Conservation (phyloP, 495 filamentous ascomycete species). For the Lasiosphaeris hirsuta region DNA sequence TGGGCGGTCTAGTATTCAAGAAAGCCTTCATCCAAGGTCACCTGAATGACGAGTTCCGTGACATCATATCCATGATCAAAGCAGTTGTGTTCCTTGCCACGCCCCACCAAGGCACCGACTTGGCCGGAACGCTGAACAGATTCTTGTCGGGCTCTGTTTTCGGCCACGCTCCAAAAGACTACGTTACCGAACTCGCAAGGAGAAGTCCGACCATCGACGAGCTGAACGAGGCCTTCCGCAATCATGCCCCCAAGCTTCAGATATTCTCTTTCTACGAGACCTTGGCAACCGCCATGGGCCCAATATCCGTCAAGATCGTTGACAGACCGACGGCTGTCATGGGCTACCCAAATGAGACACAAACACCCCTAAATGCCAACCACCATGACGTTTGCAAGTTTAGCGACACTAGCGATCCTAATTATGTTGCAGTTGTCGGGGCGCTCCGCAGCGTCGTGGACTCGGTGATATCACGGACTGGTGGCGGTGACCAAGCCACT, state of each 20-base stretch:
- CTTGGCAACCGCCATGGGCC: constrained; percentile 23
- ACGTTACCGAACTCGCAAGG: constrained; percentile 35
- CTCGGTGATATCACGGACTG: neutral
- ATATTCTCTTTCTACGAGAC: constrained; percentile 44
- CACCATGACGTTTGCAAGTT: constrained; percentile 49
- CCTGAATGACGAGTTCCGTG: constrained; percentile 13
- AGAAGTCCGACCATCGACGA: constrained; percentile 31
- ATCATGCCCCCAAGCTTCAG: constrained; percentile 26
- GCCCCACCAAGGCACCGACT: constrained; percentile 20
- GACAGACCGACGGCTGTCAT: constrained; percentile 39
- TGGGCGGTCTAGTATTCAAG: constrained; percentile 27
- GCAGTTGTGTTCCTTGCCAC: constrained; percentile 22
- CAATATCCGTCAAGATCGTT: constrained; percentile 27
- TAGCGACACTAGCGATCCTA: constrained; percentile 30
- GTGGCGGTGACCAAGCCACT: neutral
- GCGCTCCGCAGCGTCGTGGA: constrained; percentile 13
- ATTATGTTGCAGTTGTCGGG: constrained; percentile 34
- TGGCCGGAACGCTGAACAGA: constrained; percentile 16
- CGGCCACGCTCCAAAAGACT: constrained; percentile 29
- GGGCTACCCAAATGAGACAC: constrained; percentile 38
- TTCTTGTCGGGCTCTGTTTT: constrained; percentile 13
- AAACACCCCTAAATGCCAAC: constrained; percentile 36
- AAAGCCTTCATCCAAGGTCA: constrained; percentile 21
- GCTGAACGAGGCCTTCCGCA: constrained; percentile 47
- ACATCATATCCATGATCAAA: constrained; percentile 15